Conservation (phyloP, 768 basidiomycete species). For the Mycena leptocephala region DNA sequence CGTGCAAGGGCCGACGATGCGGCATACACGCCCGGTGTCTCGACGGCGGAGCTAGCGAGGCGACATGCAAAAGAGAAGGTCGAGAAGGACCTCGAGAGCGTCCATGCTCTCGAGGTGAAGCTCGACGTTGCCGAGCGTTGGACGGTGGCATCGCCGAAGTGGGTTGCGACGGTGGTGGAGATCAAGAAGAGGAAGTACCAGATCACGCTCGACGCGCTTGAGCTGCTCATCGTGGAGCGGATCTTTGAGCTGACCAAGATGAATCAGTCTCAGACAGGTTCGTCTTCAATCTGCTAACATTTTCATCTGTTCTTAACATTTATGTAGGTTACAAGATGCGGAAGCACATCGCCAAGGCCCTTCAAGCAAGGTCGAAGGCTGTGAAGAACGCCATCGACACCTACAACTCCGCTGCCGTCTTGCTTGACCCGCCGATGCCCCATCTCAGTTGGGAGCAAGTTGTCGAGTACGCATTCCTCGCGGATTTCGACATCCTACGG, state of each 20-base stretch:
- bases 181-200: conserved; percentile 23
- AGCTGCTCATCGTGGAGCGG: conserved; percentile 28
- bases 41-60: background rate
- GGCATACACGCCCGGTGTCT: background rate
- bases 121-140: conserved; percentile 29
- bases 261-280: conserved; percentile 38
- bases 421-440: conserved; percentile 19
- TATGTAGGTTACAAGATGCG: conserved; percentile 38
- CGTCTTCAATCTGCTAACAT: background rate
- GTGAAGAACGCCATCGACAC: conserved; percentile 34
- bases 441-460: conserved; percentile 40
- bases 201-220: conserved; percentile 24
- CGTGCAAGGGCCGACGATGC: background rate
- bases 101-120: conserved; percentile 27
- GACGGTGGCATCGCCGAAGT: conserved; percentile 27
- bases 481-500: conserved; percentile 40
- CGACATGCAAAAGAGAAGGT: conserved; percentile 33
- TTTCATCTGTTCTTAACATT: background rate
- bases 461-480: conserved; percentile 41
- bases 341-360: conserved; percentile 39
- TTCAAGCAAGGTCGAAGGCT: conserved; percentile 37
- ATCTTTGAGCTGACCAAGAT: conserved; percentile 42
- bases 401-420: conserved; percentile 35
- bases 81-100: conserved; percentile 13
- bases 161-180: conserved; percentile 16